Percentiles rank a stretch among this genome's conserved stretches.
These are phyloP conservation scores for Capillidium rhysosporum DNA, from an alignment of 371 early-diverging fungal genomes.

Conservation along the genomic window DNA sequence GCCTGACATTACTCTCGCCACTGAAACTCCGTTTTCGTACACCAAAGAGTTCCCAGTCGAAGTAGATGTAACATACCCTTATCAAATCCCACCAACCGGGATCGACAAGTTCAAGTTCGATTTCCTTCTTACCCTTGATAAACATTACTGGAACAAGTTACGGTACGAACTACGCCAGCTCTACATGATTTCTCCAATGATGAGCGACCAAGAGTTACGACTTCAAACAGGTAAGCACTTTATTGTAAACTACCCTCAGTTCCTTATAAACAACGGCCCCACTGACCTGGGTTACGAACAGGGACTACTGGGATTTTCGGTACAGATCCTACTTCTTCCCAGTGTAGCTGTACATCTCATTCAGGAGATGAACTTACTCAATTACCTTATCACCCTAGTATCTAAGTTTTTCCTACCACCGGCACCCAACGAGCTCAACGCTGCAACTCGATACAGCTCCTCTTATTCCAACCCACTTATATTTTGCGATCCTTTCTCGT, in stretches of 20 bases:
- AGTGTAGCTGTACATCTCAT: neutral
- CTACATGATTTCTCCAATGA: neutral
- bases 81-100: neutral
- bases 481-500: neutral
- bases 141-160: neutral
- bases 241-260: conserved; percentile 1
- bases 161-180: neutral
- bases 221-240: neutral
- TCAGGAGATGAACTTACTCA: neutral
- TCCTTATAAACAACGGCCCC: neutral
- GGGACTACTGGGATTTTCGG: conserved; percentile 1
- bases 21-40: neutral
- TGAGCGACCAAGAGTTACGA: neutral
- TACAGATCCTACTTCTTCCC: neutral
- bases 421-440: neutral
- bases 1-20: neutral
- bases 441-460: neutral
- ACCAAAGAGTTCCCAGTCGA: neutral
- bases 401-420: neutral
- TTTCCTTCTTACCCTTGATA: neutral
- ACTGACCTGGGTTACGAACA: neutral
- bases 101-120: neutral
- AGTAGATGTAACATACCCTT: neutral
- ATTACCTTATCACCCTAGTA: neutral
- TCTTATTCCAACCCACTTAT: neutral